Evolutionary conservation across 495 filamentous ascomycete species (phyloP), one percentile per base, ranked within the genome.

Genomic region (Penicillium chermesinum): DNA sequence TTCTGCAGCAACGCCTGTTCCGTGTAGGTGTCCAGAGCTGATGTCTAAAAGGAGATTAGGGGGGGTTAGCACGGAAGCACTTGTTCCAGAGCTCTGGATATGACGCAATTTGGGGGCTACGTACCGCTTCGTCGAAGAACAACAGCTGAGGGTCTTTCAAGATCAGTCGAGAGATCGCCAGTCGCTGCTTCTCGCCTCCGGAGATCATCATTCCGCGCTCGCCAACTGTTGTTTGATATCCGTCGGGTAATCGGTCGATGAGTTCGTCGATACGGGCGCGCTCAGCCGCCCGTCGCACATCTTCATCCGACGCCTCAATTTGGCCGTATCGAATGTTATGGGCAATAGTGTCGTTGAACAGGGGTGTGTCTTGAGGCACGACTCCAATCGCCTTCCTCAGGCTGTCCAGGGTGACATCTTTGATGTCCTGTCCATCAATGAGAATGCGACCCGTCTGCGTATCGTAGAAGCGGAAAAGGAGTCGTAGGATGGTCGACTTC

Each of bases 201-300:
- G 87, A 91, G 14, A 97, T 96, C 93, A 97, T 97, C 85, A 97
- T 86, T 1, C 93, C 93, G 18, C 94, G 76, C 73, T 98, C 93
- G 14, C 93, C 93, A 9, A 98, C 93, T 58, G 86, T 90, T 1
- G 93, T 98, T 14, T 86, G 65, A 59, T 98, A 98, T 3, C 89
- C 89, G 13, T 91, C 84, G 1, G 90, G 90, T 54, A 91, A 81
- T 25, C 67, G 67, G 42, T 79, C 72, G 44, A 98, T 83, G 38
- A 86, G 87, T 16, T 95, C 83, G 64, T 95, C 83, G 38, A 97
- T 88, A 44, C 83, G 81, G 5, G 93, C 94, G 46, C 86, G 75
- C 54, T 84, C 81, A 0, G 93, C 89, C 2, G 85, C 93, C 32
- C 80, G 80, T 17, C 79, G 58, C 0, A 98, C 86, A 45, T 84